Evolutionary conservation across 306 rosid species (phyloP), one percentile per base, ranked within the genome.

Genomic region (Begonia loranthoides): DNA sequence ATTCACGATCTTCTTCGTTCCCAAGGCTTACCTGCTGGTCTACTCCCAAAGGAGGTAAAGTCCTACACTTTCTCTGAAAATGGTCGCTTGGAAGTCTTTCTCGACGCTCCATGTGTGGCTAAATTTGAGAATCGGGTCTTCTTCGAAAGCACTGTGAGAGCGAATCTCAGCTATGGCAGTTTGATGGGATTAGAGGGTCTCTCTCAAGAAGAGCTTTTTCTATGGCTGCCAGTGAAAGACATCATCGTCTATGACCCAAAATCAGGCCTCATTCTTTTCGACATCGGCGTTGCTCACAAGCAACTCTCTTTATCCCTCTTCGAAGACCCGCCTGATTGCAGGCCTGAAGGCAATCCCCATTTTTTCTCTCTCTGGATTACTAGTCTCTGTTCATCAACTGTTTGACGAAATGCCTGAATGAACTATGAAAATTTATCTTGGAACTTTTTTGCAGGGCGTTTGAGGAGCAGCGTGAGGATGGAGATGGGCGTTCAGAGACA

Each of bases 141-240:
- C 67, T 89, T 81, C 15, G 87, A 84, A 3, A 73, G 73, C 55
- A 76, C 82, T 0, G 60, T 88, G 21, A 77, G 79, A 13, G 95
- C 97, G 4, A 84, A 89, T 56, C 89, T 84, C 55, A 84, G 81
- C 59, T 89, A 77, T 17, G 93, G 97, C 2, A 82, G 95, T 48
- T 82, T 84, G 61, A 84, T 77, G 9, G 95, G 89, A 14, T 87
- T 89, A 0, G 71, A 77, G 67, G 97, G 95, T 45, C 59, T 89
- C 3, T 60, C 83, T 28, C 97, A 89, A 9, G 93, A 89, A 52
- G 97, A 89, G 73, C 80, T 89, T 1, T 84, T 89, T 45, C 65
- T 89, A 0, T 89, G 95, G 97, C 77, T 89, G 1, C 95, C 93
- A 0, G 82, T 89, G n/a, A 89, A 81, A 49, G 93, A 84, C 54